A percentile compares a stretch with the other conserved stretches of the same genome.
These are phyloP conservation scores for Balakata baccata DNA, from an alignment of 345 rosid species.

Conservation along the genomic window DNA sequence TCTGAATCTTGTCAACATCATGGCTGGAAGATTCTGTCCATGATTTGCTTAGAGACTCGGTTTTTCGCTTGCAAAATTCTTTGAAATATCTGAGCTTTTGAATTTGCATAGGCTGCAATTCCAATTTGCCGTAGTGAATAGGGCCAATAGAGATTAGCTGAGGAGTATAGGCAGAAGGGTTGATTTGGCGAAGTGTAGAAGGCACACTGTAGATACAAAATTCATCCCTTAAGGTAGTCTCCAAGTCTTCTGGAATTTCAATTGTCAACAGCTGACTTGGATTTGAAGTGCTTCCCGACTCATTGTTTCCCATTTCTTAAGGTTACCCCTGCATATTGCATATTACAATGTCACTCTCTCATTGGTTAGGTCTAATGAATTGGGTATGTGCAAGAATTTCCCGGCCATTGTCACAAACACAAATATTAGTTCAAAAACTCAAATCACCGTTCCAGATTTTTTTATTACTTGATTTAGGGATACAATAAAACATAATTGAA, in stretches of 20 bases:
- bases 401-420: no score
- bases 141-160: conserved; percentile 17
- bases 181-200: not conserved
- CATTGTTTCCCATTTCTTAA: not conserved
- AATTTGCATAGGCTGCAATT: not conserved
- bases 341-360: no score
- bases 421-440: no score
- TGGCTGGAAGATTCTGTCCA: not conserved
- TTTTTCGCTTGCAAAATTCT: not conserved
- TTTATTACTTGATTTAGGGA: no score
- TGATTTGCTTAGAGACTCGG: not conserved
- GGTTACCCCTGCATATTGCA: no score
- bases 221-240: not conserved
- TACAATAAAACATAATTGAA: no score
- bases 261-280: not conserved
- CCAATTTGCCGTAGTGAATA: not conserved
- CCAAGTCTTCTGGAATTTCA: not conserved
- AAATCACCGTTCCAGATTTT: no score
- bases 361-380: no score
- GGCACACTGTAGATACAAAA: conserved; percentile 2
- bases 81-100: conserved; percentile 4
- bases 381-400: no score
- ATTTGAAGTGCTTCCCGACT: not conserved
- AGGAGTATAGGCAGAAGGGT: conserved; percentile 12
- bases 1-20: not conserved